Evolutionary conservation across 768 basidiomycete species (phyloP), one percentile per base, ranked within the genome.

Genomic region (Tulasnella sp.): DNA sequence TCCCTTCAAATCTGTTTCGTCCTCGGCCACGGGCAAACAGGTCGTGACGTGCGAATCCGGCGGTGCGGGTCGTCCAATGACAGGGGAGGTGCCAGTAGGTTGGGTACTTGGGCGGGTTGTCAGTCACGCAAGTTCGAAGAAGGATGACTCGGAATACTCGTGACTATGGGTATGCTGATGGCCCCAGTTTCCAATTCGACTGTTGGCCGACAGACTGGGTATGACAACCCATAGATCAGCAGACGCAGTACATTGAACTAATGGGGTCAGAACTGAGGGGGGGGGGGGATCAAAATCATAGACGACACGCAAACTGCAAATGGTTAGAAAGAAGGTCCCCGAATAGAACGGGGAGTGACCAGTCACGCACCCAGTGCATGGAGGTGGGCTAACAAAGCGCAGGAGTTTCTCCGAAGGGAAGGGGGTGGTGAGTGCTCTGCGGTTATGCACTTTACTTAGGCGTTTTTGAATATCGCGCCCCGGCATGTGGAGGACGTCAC

Each of bases 21-120:
- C 62, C 31, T 68, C 16, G 62, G 62, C 31, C 62, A 68, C 62
- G 27, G 27, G 62, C 24, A 36, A n/a, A 52, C 46, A 31, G 62
- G 31, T 68, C 34, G 31, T 27, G n/a, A 68, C 62, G 62, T 68
- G 62, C 31, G 62, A 68, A 36, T 18, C 62, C 62, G 62, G 62
- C 62, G 62, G 62, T 68, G 62, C 62, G 62, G 62, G n/a, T 68
- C 62, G 62, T 68, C 62, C 62, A 68, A 68, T 68, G 62, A 18
- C 31, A 68, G 62, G 24, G 3, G 24, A 9, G 56, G 56, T n/a
- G 31, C 31, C 56, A 16, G n/a, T n/a, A 58, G 3, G 6, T n/a
- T n/a, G 31, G 31, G 31, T n/a, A n/a, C 16, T 68, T n/a, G n/a
- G n/a, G n/a, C n/a, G n/a, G 62, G 62, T 21, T n/a, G 52, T 24